These are phyloP conservation scores for Rhodotorula toruloides DNA, from an alignment of 768 basidiomycete genomes.

Conservation along the genomic window DNA sequence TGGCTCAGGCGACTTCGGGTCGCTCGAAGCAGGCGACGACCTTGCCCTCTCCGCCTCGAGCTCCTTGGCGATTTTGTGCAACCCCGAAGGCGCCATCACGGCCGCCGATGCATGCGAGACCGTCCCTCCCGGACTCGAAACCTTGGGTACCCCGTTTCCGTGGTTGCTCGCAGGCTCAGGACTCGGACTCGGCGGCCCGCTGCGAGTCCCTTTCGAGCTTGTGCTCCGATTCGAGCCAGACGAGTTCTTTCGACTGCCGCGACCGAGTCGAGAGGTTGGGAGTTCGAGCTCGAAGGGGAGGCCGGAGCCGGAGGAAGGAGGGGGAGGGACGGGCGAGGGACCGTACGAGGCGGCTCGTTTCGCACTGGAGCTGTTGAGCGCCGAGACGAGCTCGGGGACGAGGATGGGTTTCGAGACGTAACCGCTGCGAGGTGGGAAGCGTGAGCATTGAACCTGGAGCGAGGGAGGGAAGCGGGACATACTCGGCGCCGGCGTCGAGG, in stretches of 20 bases:
- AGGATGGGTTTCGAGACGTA: conserved; percentile 31
- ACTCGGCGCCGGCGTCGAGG: conserved; percentile 30
- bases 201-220: neutral
- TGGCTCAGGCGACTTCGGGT: no score
- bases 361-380: conserved; percentile 10
- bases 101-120: no score
- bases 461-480: conserved; percentile 1
- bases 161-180: neutral
- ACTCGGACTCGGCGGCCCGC: neutral
- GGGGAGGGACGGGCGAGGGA: neutral
- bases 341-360: neutral
- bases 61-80: no score
- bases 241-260: conserved; percentile 8
- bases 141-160: no score
- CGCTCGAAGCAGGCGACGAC: no score
- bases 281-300: conserved; percentile 23
- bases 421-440: neutral
- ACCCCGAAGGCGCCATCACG: no score
- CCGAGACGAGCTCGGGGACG: conserved; percentile 27
- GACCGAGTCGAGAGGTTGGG: conserved; percentile 8
- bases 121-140: no score
- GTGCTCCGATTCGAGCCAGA: conserved; percentile 1
- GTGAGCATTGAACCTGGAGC: neutral
- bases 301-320: neutral
- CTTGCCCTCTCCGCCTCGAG: no score